Base-by-base conservation (phyloP, 2,329 filamentous ascomycete genomes). In the Pseudocercospora vitis region DNA sequence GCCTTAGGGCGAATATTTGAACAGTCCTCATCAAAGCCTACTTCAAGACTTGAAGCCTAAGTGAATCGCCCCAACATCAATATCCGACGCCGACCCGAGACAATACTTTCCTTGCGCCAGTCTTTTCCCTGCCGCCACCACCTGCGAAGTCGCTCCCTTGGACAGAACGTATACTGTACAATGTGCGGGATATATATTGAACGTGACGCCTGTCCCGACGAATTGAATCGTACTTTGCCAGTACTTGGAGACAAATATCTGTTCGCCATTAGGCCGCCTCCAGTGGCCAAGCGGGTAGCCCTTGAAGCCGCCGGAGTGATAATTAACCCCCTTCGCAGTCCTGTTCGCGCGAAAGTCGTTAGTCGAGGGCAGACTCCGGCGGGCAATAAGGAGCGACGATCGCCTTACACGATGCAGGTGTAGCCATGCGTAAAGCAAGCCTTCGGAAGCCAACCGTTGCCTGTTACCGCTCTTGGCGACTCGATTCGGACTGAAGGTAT, bases 211-310 rank as follows among this genome's bases (percentile, higher is more conserved):
- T 4, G 14, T 16, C 4, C 35, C 48, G 7, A 50, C 23, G 28
- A 50, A 50, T 29, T 50, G 48, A 19, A 50, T 31, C 1, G 48
- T 50, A 12, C 24, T 31, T 29, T 42, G 26, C 48, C 48, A 50
- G 29, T 50, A 50, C n/a, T 31, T 28, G 8, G 33, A 42, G 16
- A 33, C 32, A 7, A 57, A 45, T 21, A 59, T 52, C 45, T 57
- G 54, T 11, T 39, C 21, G 9, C 50, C 48, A 11, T 49, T 40
- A 3, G 35, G 31, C 3, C 57, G 54, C 39, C 23, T 21, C 48
- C 48, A 50, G 26, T 18, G 26, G 24, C 48, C 48, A 16, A 39
- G 14, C 14, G 35, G 35, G 21, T 39, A 39, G 2, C 35, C 35
- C 3, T 21, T 4, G 18, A 39, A 39, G 18, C 35, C 35, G 12